Evolutionary conservation across 768 basidiomycete genomes (phyloP).

Genomic region (Gloeostereum incarnatum): DNA sequence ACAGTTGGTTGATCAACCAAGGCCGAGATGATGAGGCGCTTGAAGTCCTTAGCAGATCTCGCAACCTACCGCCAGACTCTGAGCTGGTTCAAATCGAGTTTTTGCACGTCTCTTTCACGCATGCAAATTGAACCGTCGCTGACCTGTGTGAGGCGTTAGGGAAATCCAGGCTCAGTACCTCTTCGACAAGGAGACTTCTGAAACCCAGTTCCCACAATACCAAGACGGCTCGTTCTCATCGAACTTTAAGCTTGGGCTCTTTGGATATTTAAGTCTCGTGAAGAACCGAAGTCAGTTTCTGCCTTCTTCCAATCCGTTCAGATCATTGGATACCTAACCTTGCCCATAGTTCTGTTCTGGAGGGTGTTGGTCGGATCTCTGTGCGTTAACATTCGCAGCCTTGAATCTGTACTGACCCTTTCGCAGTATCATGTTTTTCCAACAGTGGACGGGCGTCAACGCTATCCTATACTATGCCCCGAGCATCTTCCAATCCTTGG

Average conservation of each 20-base stretch:
- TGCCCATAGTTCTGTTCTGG: conserved; percentile 39
- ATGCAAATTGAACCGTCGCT: background rate
- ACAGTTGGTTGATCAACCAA: conserved; percentile 68
- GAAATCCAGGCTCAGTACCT: conserved; percentile 70
- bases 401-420: conserved; percentile 1
- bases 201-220: conserved; percentile 46
- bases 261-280: conserved; percentile 55
- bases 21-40: conserved; percentile 72
- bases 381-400: conserved; percentile 17
- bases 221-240: conserved; percentile 53
- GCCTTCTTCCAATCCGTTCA: background rate
- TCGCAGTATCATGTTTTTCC: conserved; percentile 64
- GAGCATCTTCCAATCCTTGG: conserved; percentile 51
- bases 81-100: conserved; percentile 69
- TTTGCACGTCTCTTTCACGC: conserved; percentile 34
- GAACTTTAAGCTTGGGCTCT: conserved; percentile 51
- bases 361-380: conserved; percentile 55
- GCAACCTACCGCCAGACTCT: conserved; percentile 42
- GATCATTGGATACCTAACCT: conserved; percentile 1
- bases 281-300: conserved; percentile 30
- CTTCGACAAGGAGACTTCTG: conserved; percentile 60
- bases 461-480: conserved; percentile 74
- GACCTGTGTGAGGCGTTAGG: conserved; percentile 17
- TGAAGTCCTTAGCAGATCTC: conserved; percentile 48
- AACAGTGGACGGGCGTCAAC: conserved; percentile 79